Conservation (phyloP, 345 rosid species). For the Litchi chinensis region DNA sequence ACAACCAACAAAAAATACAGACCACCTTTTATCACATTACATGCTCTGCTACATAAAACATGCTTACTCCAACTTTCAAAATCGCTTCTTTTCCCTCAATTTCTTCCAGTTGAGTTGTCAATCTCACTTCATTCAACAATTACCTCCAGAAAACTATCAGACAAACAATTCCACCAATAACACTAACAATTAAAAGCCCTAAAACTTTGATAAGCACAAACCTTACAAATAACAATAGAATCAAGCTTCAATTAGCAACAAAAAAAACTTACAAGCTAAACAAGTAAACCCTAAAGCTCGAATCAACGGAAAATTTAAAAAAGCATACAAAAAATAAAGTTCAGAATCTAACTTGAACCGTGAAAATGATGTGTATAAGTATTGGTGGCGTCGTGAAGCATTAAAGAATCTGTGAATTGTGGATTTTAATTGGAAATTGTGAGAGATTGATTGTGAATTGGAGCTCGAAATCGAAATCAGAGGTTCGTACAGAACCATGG, state of each 20-base stretch:
- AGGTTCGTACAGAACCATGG: constrained; percentile 64
- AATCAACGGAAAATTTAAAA: constrained; percentile 30
- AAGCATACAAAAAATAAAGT: constrained; percentile 1
- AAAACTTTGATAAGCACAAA: constrained; percentile 8
- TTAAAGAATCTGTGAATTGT: constrained; percentile 21
- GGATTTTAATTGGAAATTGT: constrained; percentile 31
- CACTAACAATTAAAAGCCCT: constrained; percentile 4
- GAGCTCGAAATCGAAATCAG: constrained; percentile 52
- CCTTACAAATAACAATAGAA: background rate
- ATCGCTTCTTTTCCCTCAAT: constrained; percentile 30
- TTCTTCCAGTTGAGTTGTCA: constrained; percentile 28
- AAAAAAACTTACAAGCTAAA: background rate
- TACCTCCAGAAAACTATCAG: background rate
- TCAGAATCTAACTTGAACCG: constrained; percentile 45
- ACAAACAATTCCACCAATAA: constrained; percentile 1
- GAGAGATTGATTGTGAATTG: constrained; percentile 30
- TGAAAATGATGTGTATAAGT: constrained; percentile 15
- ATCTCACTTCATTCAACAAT: constrained; percentile 40
- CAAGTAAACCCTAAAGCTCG: constrained; percentile 34
- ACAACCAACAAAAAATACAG: background rate
- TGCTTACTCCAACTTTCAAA: constrained; percentile 16
- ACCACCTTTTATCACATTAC: constrained; percentile 18
- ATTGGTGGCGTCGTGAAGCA: constrained; percentile 12
- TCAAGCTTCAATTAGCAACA: constrained; percentile 3
- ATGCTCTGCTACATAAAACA: constrained; percentile 28